A percentile compares a stretch with the other conserved stretches of the same genome.
Evolutionary conservation across 176 grass and related monocot genomes (phyloP).

Genomic region (Elymus sibiricus): DNA sequence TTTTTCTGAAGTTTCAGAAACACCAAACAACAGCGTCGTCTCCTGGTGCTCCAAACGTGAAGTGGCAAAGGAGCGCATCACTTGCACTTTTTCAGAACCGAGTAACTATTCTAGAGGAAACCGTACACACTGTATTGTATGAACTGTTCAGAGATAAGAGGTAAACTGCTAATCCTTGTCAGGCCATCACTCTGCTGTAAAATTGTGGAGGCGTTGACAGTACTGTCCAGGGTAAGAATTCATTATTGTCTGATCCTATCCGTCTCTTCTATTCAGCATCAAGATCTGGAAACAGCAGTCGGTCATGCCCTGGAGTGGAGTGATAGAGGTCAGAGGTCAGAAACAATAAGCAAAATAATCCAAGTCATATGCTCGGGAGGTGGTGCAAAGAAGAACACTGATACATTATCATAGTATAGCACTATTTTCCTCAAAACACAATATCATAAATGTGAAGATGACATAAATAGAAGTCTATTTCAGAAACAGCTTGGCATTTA

Average conservation of each 20-base stretch:
- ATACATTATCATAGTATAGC: neutral
- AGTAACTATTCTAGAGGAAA: neutral
- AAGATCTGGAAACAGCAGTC: constrained; percentile 37
- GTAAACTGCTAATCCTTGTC: constrained; percentile 10
- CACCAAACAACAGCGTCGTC: neutral
- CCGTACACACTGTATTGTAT: neutral
- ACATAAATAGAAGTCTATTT: neutral
- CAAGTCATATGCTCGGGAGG: neutral
- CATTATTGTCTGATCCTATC: neutral
- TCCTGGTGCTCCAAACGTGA: neutral
- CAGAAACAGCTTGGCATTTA: neutral
- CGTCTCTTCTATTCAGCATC: constrained; percentile 17
- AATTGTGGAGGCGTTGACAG: constrained; percentile 3
- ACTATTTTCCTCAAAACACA: neutral
- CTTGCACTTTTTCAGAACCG: neutral
- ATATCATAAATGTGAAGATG: neutral
- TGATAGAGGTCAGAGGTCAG: neutral
- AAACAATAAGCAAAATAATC: neutral
- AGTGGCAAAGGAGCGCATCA: neutral
- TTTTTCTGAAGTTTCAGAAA: neutral
- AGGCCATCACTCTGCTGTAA: constrained; percentile 16
- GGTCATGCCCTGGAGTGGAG: constrained; percentile 8
- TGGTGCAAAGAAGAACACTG: neutral
- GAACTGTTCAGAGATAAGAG: neutral
- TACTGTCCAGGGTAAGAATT: constrained; percentile 10